These are phyloP conservation scores for Tremella mesenterica DNA, from an alignment of 768 basidiomycete species.

Conservation along the genomic window DNA sequence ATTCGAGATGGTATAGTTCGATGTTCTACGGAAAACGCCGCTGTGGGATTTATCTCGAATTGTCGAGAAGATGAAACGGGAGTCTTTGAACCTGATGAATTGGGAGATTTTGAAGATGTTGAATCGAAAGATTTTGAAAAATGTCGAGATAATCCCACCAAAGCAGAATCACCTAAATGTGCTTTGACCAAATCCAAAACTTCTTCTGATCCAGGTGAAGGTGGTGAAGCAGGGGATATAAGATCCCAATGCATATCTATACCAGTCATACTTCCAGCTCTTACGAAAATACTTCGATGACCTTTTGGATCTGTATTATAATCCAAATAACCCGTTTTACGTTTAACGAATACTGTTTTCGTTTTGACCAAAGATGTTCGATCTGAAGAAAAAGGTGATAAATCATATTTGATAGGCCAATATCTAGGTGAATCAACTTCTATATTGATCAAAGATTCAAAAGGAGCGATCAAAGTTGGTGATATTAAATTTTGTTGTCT, in stretches of 20 bases:
- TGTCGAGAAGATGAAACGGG: too few species aligned
- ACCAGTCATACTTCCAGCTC: slow-evolving; percentile 73
- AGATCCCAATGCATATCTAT: slow-evolving; percentile 75
- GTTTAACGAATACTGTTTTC: slow-evolving; percentile 84
- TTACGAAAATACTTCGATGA: slow-evolving; percentile 79
- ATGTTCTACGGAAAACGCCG: not conserved
- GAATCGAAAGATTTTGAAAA: slow-evolving; percentile 50
- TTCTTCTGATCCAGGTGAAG: slow-evolving; percentile 61
- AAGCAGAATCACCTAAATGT: slow-evolving; percentile 70
- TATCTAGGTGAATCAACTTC: slow-evolving; percentile 89
- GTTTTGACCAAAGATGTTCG: slow-evolving; percentile 60
- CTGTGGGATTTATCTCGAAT: too few species aligned
- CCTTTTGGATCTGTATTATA: slow-evolving; percentile 92
- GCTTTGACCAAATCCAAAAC: slow-evolving; percentile 77
- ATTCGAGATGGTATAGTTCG: too few species aligned
- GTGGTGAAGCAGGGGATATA: slow-evolving; percentile 61
- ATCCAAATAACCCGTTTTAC: slow-evolving; percentile 80
- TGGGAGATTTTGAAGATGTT: not conserved
- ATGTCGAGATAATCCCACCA: slow-evolving; percentile 64
- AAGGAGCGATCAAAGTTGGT: slow-evolving; percentile 83
- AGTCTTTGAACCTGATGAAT: too few species aligned
- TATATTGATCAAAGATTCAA: slow-evolving; percentile 70
- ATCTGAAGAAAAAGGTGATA: slow-evolving; percentile 56
- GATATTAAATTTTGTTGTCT: slow-evolving; percentile 75
- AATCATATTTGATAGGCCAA: slow-evolving; percentile 83